phyloP scores from a whole-genome alignment of 2,329 filamentous ascomycete genomes.

The Acarospora socialis region DNA sequence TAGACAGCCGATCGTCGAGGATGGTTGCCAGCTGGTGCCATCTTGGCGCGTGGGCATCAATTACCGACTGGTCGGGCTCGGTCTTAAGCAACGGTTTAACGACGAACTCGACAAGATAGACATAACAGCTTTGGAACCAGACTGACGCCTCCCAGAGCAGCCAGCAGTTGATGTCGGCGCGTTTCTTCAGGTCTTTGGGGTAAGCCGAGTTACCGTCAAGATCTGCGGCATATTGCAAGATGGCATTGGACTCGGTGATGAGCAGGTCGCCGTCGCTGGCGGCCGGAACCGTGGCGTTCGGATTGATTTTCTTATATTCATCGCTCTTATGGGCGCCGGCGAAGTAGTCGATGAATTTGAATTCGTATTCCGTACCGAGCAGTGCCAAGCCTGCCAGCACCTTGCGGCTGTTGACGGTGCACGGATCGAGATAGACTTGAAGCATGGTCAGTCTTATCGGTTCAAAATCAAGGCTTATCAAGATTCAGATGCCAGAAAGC shows the following conservation, averaged over 20 bases:
- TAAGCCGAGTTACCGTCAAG: constrained; percentile 20
- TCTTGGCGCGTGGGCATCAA: constrained; percentile 22
- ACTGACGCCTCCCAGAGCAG: constrained; percentile 29
- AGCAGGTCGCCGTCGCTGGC: constrained; percentile 25
- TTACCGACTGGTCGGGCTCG: constrained; percentile 23
- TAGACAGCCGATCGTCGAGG: constrained; percentile 24
- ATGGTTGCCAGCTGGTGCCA: constrained; percentile 25
- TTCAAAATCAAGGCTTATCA: too few relatives aligned
- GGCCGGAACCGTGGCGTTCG: constrained; percentile 25
- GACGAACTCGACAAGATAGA: constrained; percentile 27
- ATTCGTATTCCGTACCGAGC: constrained; percentile 23
- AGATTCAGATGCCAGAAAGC: too few relatives aligned
- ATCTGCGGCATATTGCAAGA: constrained; percentile 29
- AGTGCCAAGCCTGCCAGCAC: constrained; percentile 27
- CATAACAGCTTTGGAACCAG: constrained; percentile 28
- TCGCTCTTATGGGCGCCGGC: constrained; percentile 25
- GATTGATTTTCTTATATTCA: constrained; percentile 16
- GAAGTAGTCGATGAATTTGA: constrained; percentile 27
- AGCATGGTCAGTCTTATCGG: too few relatives aligned
- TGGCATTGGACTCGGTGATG: constrained; percentile 30
- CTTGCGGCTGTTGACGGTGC: constrained; percentile 29
- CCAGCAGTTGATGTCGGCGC: constrained; percentile 28
- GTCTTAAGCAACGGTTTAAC: constrained; percentile 26
- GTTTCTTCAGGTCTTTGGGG: constrained; percentile 26
- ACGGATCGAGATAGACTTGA: constrained; percentile 26